phyloP scores from a whole-genome alignment of 768 basidiomycete species.

The Rhizopogon vesiculosus region DNA sequence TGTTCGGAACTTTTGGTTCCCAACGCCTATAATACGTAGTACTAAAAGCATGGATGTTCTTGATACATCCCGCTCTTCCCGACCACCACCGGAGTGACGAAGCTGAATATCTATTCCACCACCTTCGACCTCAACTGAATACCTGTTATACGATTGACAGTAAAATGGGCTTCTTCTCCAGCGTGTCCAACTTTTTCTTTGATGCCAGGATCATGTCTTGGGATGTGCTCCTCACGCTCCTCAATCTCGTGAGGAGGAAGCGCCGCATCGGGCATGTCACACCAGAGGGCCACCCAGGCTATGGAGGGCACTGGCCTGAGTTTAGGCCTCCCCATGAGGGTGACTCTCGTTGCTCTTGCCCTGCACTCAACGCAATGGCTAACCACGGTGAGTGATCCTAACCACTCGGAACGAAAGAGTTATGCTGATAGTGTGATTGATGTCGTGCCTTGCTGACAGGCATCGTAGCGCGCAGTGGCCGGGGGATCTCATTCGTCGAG shows the following conservation, averaged over 20 bases:
- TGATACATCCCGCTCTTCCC: too few relatives aligned
- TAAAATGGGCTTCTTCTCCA: not conserved
- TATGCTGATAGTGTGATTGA: not conserved
- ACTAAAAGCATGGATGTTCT: not conserved
- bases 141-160: too few relatives aligned
- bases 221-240: constrained; percentile 47
- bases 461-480: constrained; percentile 60
- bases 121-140: not conserved
- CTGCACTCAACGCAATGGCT: constrained; percentile 75
- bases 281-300: constrained; percentile 50
- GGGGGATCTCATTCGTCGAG: constrained; percentile 58
- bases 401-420: not conserved
- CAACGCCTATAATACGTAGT: too few relatives aligned
- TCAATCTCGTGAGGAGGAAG: constrained; percentile 49
- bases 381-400: constrained; percentile 60
- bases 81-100: not conserved
- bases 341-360: constrained; percentile 72
- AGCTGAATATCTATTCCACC: not conserved
- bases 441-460: constrained; percentile 12
- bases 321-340: constrained; percentile 51
- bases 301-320: constrained; percentile 68
- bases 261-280: constrained; percentile 47
- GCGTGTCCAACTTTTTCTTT: constrained; percentile 3
- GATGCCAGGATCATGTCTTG: constrained; percentile 33
- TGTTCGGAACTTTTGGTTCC: too few relatives aligned